Conservation (phyloP, 2,329 filamentous ascomycete genomes). For the Fusarium duplospermum region DNA sequence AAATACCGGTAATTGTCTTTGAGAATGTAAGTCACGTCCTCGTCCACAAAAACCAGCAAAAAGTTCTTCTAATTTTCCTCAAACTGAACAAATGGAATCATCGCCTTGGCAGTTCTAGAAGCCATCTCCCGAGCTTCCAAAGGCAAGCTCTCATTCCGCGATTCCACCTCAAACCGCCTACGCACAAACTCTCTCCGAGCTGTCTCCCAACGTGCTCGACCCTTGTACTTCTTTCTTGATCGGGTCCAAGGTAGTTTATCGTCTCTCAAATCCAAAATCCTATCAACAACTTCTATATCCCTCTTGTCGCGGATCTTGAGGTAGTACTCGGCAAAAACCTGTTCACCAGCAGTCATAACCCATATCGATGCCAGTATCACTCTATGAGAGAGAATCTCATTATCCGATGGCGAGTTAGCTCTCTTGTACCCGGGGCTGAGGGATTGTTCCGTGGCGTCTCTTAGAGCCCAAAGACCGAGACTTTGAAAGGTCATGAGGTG, state of each 20-base stretch:
- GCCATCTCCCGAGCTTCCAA: neutral
- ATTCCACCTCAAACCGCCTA: slow-evolving; percentile 3
- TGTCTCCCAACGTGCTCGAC: slow-evolving; percentile 14
- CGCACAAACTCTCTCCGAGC: slow-evolving; percentile 6
- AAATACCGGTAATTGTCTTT: neutral
- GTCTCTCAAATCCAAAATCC: neutral
- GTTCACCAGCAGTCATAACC: neutral
- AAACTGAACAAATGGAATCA: neutral
- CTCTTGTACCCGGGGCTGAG: neutral
- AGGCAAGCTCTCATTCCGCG: neutral
- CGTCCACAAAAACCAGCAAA: neutral
- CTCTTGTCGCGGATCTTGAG: neutral
- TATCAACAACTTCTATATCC: neutral
- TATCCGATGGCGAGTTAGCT: neutral
- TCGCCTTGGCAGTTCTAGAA: neutral
- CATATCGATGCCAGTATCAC: neutral
- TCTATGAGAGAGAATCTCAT: neutral
- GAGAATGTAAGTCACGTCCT: neutral
- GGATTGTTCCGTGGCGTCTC: neutral
- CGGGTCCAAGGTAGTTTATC: slow-evolving; percentile 11
- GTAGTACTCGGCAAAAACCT: neutral
- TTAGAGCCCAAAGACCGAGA: neutral
- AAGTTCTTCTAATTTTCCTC: neutral
- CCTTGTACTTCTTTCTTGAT: neutral
- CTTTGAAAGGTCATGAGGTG: neutral